Evolutionary conservation across 2,329 filamentous ascomycete genomes (phyloP).

Genomic region (Aspergillus tanneri): DNA sequence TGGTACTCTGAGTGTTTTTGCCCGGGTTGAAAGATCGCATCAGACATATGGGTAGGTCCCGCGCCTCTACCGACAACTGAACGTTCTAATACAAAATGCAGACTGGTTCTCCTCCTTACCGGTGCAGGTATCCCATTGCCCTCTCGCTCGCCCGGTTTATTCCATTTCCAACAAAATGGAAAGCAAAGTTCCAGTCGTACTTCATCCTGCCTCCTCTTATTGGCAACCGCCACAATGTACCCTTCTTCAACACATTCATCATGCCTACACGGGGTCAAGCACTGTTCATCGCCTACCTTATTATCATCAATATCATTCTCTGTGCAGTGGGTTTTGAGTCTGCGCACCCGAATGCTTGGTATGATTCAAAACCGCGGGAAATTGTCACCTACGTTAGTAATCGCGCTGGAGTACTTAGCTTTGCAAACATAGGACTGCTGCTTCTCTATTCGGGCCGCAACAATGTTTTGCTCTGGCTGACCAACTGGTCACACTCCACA

Average conservation of each 20-base stretch:
- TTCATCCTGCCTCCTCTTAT: constrained; percentile 1
- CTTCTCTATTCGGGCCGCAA: constrained; percentile 40
- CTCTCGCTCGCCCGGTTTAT: constrained; percentile 1
- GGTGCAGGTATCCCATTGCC: background rate
- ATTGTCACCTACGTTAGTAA: constrained; percentile 30
- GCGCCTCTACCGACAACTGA: background rate
- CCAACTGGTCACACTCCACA: constrained; percentile 40
- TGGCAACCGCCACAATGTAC: background rate
- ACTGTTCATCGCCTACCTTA: constrained; percentile 3
- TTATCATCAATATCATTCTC: background rate
- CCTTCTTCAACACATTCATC: background rate
- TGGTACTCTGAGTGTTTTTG: background rate
- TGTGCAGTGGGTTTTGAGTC: background rate
- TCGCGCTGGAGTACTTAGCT: constrained; percentile 34
- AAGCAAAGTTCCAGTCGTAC: background rate
- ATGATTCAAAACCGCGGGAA: constrained; percentile 20
- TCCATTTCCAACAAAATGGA: background rate
- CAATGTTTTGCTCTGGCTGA: constrained; percentile 40
- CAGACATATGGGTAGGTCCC: background rate
- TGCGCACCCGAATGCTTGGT: constrained; percentile 5
- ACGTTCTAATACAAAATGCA: background rate
- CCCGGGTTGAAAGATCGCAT: background rate
- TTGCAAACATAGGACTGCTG: constrained; percentile 29
- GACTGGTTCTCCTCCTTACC: background rate
- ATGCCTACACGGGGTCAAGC: constrained; percentile 6